Conservation (phyloP, 2,329 filamentous ascomycete genomes). For the Aspergillus proliferans region DNA sequence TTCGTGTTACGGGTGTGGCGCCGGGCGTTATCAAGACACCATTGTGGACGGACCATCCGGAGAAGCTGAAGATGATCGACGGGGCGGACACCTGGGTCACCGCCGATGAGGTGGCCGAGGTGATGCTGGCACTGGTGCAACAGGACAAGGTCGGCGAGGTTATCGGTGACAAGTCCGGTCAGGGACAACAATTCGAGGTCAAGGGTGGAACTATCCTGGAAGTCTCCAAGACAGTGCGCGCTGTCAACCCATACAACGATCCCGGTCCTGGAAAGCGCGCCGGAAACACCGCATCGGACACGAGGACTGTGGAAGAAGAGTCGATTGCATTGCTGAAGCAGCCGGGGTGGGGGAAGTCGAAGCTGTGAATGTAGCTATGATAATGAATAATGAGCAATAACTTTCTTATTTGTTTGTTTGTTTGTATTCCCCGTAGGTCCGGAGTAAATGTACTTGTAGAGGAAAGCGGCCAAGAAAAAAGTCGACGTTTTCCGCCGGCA, state of each 20-base stretch:
- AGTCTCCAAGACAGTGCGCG: constrained; percentile 49
- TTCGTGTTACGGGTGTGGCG: constrained; percentile 55
- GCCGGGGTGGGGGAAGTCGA: constrained; percentile 45
- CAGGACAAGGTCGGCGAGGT: constrained; percentile 38
- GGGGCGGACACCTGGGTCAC: constrained; percentile 51
- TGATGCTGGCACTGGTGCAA: constrained; percentile 52
- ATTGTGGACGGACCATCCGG: constrained; percentile 56
- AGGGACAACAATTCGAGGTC: constrained; percentile 29
- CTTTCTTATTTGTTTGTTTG: too few relatives aligned
- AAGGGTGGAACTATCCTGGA: constrained; percentile 51
- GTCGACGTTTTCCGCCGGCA: neutral
- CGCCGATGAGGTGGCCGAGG: constrained; percentile 55
- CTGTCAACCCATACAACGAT: constrained; percentile 48
- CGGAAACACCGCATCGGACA: constrained; percentile 44
- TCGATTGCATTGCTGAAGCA: constrained; percentile 44
- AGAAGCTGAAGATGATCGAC: constrained; percentile 51
- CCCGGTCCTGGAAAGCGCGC: constrained; percentile 44
- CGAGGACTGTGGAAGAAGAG: constrained; percentile 39
- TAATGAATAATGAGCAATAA: constrained; percentile 2
- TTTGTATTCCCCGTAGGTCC: neutral
- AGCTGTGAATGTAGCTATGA: constrained; percentile 10
- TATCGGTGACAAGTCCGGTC: constrained; percentile 27
- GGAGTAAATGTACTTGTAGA: neutral
- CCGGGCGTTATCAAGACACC: constrained; percentile 58
- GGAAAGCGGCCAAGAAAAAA: neutral